Evolutionary conservation across 1,139 yeast genomes (phyloP), one percentile per base, ranked within the genome.

Genomic region (Arxiozyma slooffiae): DNA sequence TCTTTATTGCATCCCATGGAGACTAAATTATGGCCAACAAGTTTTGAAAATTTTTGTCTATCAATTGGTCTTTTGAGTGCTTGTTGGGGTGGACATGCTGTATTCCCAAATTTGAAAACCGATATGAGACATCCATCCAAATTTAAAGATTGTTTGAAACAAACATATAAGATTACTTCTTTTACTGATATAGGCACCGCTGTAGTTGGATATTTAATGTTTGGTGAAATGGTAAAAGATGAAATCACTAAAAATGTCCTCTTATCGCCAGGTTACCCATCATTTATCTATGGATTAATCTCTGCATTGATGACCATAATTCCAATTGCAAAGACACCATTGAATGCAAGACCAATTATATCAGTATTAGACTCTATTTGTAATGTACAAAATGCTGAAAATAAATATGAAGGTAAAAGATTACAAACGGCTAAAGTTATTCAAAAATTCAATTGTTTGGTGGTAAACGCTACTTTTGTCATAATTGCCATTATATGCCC

Each of bases 81-180:
- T 8, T 90, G 92, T 17, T 86, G 92, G 86, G 94, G 95, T 55
- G 95, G 95, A 3, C 95, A 86, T 66, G 89, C 94, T 0, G 86
- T 86, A 21, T 85, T 85, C 59, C 95, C 95, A 1, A 87, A 85
- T 60, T 72, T 86, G 48, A 83, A 81, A 65, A 74, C 83, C 45
- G 95, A 86, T 65, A 85, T 86, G 95, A 78, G 88, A 61, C 90
- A 83, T 60, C 90, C 92, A 1, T 64, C 68, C 14, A 77, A 74
- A 53, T 81, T 77, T 63, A 62, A 62, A 40, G 64, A 66, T 23
- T 79, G 84, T 56, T 70, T 82, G 58, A 72, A 71, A 50, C 68
- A 76, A 20, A 75, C 85, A 0, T 87, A 84, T 60, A 59, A 77
- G 43, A 83, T 88, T 55, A 84, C 95, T 0, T 76, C 82, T 52